These are phyloP conservation scores for Moesziomyces antarcticus DNA, from an alignment of 1,284 basidiomycete genomes.

Conservation along the genomic window DNA sequence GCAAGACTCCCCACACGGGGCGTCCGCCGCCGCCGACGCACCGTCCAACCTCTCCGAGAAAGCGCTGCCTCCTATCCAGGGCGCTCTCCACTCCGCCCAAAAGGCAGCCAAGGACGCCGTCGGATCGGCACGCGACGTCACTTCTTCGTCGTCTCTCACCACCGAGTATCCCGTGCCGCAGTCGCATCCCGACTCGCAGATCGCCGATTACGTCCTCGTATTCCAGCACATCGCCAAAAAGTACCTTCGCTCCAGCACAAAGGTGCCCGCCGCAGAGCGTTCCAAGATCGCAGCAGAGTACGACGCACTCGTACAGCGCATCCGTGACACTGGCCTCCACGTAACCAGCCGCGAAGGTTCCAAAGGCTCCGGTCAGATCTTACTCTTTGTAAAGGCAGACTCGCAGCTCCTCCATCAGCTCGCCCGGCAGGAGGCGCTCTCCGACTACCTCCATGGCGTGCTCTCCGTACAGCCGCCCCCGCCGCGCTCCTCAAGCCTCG, in stretches of 20 bases:
- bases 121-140: neutral
- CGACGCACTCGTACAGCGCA: slow-evolving; percentile 28
- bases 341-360: slow-evolving; percentile 53
- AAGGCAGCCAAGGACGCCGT: slow-evolving; percentile 10
- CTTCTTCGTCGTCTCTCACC: neutral
- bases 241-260: slow-evolving; percentile 29
- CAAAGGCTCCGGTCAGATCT: slow-evolving; percentile 40
- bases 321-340: slow-evolving; percentile 50
- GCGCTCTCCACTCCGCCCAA: slow-evolving; percentile 13
- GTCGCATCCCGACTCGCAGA: slow-evolving; percentile 30
- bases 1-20: slow-evolving; percentile 7
- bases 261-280: slow-evolving; percentile 40
- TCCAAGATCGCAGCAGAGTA: slow-evolving; percentile 48
- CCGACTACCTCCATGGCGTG: slow-evolving; percentile 62
- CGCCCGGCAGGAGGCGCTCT: slow-evolving; percentile 41
- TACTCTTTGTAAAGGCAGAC: slow-evolving; percentile 60
- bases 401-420: slow-evolving; percentile 26
- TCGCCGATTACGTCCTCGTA: slow-evolving; percentile 59
- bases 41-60: slow-evolving; percentile 33
- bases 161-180: slow-evolving; percentile 30
- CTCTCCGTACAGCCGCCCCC: slow-evolving; percentile 36
- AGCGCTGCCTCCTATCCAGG: slow-evolving; percentile 34
- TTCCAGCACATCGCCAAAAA: slow-evolving; percentile 55
- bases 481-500: slow-evolving; percentile 34
- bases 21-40: slow-evolving; percentile 1